Base-by-base conservation (phyloP, 2,329 filamentous ascomycete species). In the Arachnopeziza araneosa region DNA sequence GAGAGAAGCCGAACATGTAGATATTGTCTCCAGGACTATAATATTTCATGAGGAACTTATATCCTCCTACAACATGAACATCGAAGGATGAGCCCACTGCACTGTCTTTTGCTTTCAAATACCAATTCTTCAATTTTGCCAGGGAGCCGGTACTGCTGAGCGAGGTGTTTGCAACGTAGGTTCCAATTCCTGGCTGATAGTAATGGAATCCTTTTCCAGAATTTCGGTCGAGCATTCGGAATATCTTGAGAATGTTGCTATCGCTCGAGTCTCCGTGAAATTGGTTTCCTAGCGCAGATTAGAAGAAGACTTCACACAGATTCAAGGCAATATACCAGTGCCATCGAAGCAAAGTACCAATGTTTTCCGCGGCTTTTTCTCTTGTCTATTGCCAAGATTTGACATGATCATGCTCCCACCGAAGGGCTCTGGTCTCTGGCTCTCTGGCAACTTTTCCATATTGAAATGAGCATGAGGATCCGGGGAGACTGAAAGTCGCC, bases 1-100 rank as follows among this genome's bases (percentile, higher is more conserved):
- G 82, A 51, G 84, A 88, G 74, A 91, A 91, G 0, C 88, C 88
- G 61, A 90, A 90, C 74, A 90, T 84, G 70, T 85, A 90, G 44
- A 90, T 88, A 60, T 85, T 80, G 62, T 86, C 83, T 24, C 82
- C 82, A 0, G 82, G 80, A 52, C 79, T 79, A 70, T 90, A 90
- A 71, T 87, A 89, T 21, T 85, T 82, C 87, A 91, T 90, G 52
- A 91, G 77, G 71, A 93, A 91, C 58, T 86, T 85, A 74, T 95
- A 95, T 1, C 89, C 90, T 8, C 87, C 90, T 67, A 95, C 89
- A 12, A 95, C 90, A 74, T 95, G 90, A 59, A 91, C 82, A 66
- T 89, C 89, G 64, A 96, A 93, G 0, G 87, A 91, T 0, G 88
- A 88, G 1, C 91, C 91, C 62, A 96, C 75, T 10, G 90, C 90